Conservation (phyloP, 2,329 filamentous ascomycete genomes). For the Exophiala dermatitidis region DNA sequence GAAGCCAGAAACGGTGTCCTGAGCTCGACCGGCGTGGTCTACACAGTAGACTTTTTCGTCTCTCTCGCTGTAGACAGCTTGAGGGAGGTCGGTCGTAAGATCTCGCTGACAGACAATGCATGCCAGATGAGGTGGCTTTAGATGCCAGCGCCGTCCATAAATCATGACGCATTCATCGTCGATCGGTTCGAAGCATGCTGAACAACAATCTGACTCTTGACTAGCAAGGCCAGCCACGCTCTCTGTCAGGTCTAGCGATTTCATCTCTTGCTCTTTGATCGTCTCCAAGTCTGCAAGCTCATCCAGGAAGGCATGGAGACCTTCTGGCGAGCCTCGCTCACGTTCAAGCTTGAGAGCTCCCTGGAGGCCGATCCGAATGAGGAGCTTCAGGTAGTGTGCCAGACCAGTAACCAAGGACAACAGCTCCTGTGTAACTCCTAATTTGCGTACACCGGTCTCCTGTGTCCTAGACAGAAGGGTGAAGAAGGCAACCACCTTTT, state of each 20-base stretch:
- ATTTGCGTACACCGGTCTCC: slow-evolving; percentile 77
- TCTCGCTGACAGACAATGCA: slow-evolving; percentile 67
- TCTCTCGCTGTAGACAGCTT: slow-evolving; percentile 62
- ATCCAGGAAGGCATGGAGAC: slow-evolving; percentile 73
- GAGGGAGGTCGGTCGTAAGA: slow-evolving; percentile 59
- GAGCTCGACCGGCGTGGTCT: slow-evolving; percentile 43
- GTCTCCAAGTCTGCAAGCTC: slow-evolving; percentile 78
- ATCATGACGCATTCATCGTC: slow-evolving; percentile 84
- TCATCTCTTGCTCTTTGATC: slow-evolving; percentile 62
- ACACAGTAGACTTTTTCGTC: slow-evolving; percentile 66
- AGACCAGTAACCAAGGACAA: slow-evolving; percentile 93
- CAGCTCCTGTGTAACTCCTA: slow-evolving; percentile 96
- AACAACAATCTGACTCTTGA: slow-evolving; percentile 77
- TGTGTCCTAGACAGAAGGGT: slow-evolving; percentile 90
- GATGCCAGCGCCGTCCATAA: slow-evolving; percentile 73
- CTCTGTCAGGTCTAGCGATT: slow-evolving; percentile 56
- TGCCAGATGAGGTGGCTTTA: slow-evolving; percentile 59
- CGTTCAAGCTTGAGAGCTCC: slow-evolving; percentile 85
- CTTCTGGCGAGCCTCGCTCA: slow-evolving; percentile 66
- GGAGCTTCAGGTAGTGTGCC: slow-evolving; percentile 92
- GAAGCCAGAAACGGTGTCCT: slow-evolving; percentile 56
- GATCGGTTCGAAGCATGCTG: slow-evolving; percentile 73
- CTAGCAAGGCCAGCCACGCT: slow-evolving; percentile 62
- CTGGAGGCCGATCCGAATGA: slow-evolving; percentile 94
- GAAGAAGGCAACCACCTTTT: slow-evolving; percentile 98